Base-by-base conservation (phyloP, 352 stramenopile genomes). In the Phytopythium ostracodes region DNA sequence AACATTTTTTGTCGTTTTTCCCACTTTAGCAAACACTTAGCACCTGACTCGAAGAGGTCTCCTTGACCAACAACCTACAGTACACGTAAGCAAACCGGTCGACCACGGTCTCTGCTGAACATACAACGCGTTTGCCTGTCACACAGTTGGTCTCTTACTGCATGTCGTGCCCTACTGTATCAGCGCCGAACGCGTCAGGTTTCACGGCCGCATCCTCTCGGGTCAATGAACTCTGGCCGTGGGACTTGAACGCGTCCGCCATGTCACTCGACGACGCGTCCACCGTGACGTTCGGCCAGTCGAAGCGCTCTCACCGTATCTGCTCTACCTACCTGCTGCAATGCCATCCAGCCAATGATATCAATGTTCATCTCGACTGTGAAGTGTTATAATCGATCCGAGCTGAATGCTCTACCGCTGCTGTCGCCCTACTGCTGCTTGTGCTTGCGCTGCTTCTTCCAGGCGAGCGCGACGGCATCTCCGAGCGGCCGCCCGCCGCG, bases 401-500 rank as follows among this genome's bases (percentile, higher is more conserved):
- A n/a, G n/a, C 14, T 22, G 1, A 2, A 46, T 46, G 42, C 18
- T n/a, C 44, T 31, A n/a, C n/a, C 44, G 8, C 40, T 22, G 18
- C 40, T 2, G 40, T 24, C 46, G 50, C 50, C n/a, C 20, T 38
- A 58, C 31, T 58, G 33, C 31, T 44, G 20, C 36, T 58, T 47
- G 52, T 58, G 52, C 36, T 59, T 62, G 49, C 18, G 35, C 35
- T 47, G n/a, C 22, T 50, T 49, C 63, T 89, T 93, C 84, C 84
- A 93, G 33, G 60, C 70, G 7, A 93, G 62, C 14, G 60, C 68
- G 22, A 65, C 44, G 10, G 82, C 73, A 54, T 91, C 81, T 51
- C 78, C 81, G 4, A 89, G 66, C 10, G 65, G 50, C 1, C 84
- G 75, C 24, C 78, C 74, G 35, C 75, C 79, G 31, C 68, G 72